phyloP scores from a whole-genome alignment of 106 monocot genomes.

The Iris macrosiphon region DNA sequence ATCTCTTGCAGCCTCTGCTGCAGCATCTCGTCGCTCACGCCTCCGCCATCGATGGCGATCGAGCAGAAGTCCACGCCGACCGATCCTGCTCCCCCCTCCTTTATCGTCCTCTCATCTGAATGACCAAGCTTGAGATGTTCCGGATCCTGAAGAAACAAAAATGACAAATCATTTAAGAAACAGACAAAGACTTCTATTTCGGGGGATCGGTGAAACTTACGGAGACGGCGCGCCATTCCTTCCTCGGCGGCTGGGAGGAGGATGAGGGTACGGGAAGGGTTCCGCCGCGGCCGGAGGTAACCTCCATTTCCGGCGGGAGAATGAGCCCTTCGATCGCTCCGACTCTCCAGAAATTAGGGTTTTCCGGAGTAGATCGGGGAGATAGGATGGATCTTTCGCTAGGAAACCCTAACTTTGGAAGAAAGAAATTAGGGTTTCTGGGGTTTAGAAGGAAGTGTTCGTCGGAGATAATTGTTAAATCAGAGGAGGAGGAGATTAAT shows the following conservation, averaged over 20 bases:
- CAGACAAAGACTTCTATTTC: neutral
- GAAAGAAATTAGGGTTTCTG: neutral
- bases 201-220: constrained; percentile 8
- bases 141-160: constrained; percentile 11
- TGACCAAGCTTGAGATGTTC: constrained; percentile 35
- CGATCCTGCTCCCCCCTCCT: constrained; percentile 37
- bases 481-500: too few relatives aligned
- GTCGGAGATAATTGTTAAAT: too few relatives aligned
- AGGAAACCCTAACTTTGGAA: neutral
- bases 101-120: constrained; percentile 57
- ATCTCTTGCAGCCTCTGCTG: constrained; percentile 44
- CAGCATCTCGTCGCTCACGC: constrained; percentile 30
- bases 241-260: constrained; percentile 19
- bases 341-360: neutral
- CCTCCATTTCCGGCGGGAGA: constrained; percentile 15
- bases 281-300: constrained; percentile 32
- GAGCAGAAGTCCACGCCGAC: constrained; percentile 28
- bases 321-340: neutral
- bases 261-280: constrained; percentile 24
- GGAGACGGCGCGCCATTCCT: constrained; percentile 62
- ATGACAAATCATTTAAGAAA: neutral
- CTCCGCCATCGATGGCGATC: constrained; percentile 33
- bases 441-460: neutral
- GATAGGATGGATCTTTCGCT: too few relatives aligned
- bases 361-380: neutral